Evolutionary conservation across 2,329 filamentous ascomycete genomes (phyloP), one percentile per base, ranked within the genome.

Genomic region (Fusarium sp.): DNA sequence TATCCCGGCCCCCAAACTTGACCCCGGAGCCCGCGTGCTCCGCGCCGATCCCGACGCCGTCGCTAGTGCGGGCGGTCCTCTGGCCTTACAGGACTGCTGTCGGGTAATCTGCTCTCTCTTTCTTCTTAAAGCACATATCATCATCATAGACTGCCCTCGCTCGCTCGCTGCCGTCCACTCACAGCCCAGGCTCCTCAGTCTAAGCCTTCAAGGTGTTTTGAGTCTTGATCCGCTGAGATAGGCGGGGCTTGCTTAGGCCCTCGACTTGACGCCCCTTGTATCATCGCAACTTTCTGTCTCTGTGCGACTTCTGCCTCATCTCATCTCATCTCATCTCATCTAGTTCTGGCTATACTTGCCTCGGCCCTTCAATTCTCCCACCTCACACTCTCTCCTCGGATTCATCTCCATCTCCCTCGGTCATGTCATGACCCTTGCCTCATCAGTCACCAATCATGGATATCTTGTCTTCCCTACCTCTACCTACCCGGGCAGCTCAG

Each of bases 121-220:
- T 50, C 40, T 31, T 34, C 48, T 37, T 47, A 23, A 23, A 23
- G 23, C 23, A 23, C 23, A 23, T 43, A 56, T 41, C 44, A 43
- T 68, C 68, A 70, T 70, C 68, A 71, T 70, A 60, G 63, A 71
- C 55, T 60, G 13, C 27, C 52, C 30, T 40, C 46, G 52, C 48
- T 50, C n/a, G 52, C 55, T 64, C 63, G 41, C 59, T 71, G 39
- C 50, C 43, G 52, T 57, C 67, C 67, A 71, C 59, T 71, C 59
- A 56, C 64, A 68, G 36, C 34, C 44, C 51, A 15, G 50, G 53
- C 23, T 40, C 47, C 34, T 37, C n/a, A 15, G 16, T 37, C 36
- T 36, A 41, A 37, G 40, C 13, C 23, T 23, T 23, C 23, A 5
- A 23, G 23, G 23, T 23, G 23, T 23, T 23, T 23, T 23, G 23